Conservation (phyloP, 2,329 filamentous ascomycete genomes). For the Sporothrix euskadiensis region DNA sequence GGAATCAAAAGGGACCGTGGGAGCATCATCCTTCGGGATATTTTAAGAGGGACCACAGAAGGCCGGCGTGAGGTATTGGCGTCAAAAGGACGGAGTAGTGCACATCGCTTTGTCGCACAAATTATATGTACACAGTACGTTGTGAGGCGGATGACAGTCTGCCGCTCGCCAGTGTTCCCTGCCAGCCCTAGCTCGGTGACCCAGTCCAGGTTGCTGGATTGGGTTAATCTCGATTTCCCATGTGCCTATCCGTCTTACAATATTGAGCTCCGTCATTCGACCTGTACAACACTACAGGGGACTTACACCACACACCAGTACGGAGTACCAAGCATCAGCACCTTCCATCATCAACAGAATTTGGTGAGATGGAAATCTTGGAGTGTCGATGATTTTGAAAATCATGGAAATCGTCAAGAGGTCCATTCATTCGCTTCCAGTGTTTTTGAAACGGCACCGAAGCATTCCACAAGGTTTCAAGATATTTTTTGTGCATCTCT, state of each 20-base stretch:
- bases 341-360: not conserved
- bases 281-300: not conserved
- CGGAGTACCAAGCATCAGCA: too few relatives aligned
- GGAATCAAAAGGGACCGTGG: not conserved
- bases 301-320: too few relatives aligned
- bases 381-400: not conserved
- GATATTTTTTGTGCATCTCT: not conserved
- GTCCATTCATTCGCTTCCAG: not conserved
- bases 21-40: not conserved
- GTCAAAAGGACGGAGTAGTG: not conserved
- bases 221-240: conserved; percentile 21
- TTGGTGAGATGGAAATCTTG: not conserved
- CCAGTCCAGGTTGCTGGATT: conserved; percentile 13
- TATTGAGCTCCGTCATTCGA: too few relatives aligned
- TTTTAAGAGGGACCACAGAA: not conserved
- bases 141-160: not conserved
- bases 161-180: not conserved
- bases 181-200: conserved; percentile 14
- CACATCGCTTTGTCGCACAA: not conserved
- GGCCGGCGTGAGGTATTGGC: not conserved
- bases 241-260: conserved; percentile 5
- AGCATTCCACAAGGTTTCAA: conserved; percentile 22
- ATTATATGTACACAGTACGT: not conserved
- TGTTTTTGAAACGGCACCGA: conserved; percentile 12
- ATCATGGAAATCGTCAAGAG: not conserved